phyloP scores from a whole-genome alignment of 2,329 filamentous ascomycete genomes.

The Curvularia sp. region DNA sequence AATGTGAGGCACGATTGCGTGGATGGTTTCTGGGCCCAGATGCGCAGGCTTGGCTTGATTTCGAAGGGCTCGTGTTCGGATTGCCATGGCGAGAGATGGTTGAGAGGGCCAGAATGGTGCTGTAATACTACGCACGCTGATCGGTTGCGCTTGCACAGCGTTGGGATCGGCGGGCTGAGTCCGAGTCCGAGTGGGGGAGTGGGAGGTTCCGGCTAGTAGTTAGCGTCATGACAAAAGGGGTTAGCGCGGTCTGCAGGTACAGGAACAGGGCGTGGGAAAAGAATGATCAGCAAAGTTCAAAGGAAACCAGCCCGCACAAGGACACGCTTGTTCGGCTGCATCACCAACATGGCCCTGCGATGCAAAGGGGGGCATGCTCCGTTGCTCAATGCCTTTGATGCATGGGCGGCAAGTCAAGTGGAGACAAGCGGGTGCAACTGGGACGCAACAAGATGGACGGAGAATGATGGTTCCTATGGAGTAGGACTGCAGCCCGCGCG shows the following conservation, averaged over 20 bases:
- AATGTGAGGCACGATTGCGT: neutral
- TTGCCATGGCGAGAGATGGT: neutral
- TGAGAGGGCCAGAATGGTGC: constrained; percentile 1
- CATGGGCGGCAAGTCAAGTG: constrained; percentile 7
- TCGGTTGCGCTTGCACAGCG: neutral
- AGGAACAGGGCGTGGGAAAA: constrained; percentile 12
- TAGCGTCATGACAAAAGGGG: neutral
- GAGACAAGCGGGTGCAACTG: constrained; percentile 5
- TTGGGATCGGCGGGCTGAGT: constrained; percentile 7
- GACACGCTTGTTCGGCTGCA: neutral
- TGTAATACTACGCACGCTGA: neutral
- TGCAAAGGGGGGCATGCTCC: neutral
- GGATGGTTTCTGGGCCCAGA: neutral
- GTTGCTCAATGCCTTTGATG: neutral
- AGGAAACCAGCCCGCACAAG: neutral
- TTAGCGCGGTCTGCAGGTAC: constrained; percentile 20
- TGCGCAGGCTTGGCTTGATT: neutral
- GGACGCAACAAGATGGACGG: constrained; percentile 2
- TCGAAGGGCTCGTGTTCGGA: neutral
- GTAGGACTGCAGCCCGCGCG: constrained; percentile 11
- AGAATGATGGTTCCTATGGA: constrained; percentile 4
- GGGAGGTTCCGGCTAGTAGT: constrained; percentile 1
- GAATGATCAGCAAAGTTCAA: neutral
- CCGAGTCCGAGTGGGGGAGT: constrained; percentile 5
- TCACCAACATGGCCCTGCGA: constrained; percentile 4